Evolutionary conservation across 495 filamentous ascomycete genomes (phyloP).

Genomic region (Achaetomiella virescens): DNA sequence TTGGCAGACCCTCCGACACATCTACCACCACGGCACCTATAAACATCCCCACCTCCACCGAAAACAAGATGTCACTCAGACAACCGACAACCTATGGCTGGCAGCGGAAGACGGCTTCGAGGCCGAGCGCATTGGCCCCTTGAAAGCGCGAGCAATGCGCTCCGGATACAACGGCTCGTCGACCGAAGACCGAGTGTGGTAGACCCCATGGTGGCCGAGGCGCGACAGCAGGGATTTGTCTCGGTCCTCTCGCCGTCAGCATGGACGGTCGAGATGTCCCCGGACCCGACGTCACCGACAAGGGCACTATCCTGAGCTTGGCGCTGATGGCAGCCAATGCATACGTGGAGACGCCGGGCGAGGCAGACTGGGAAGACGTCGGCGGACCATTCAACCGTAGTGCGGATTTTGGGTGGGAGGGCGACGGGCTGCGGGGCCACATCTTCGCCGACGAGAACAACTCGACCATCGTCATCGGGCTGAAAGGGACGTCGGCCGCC

Average conservation of each 20-base stretch:
- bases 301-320: slow-evolving; percentile 73
- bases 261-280: slow-evolving; percentile 79
- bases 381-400: slow-evolving; percentile 75
- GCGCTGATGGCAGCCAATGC: slow-evolving; percentile 84
- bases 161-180: slow-evolving; percentile 69
- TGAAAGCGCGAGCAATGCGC: slow-evolving; percentile 51
- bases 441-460: slow-evolving; percentile 84
- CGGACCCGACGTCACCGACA: slow-evolving; percentile 80
- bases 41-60: slow-evolving; percentile 67
- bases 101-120: slow-evolving; percentile 56
- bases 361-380: slow-evolving; percentile 78
- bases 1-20: slow-evolving; percentile 71
- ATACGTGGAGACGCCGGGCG: slow-evolving; percentile 66
- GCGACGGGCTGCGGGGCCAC: slow-evolving; percentile 84
- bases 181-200: slow-evolving; percentile 72
- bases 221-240: slow-evolving; percentile 55
- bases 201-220: slow-evolving; percentile 65
- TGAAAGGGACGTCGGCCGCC: slow-evolving; percentile 87
- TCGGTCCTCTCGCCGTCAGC: slow-evolving; percentile 57
- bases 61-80: slow-evolving; percentile 59
- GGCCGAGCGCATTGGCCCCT: slow-evolving; percentile 42
- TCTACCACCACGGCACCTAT: slow-evolving; percentile 80
- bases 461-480: slow-evolving; percentile 77
- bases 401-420: slow-evolving; percentile 80
- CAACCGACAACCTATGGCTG: slow-evolving; percentile 56